Percentiles rank a stretch among this genome's conserved stretches.
Conservation (phyloP, 495 filamentous ascomycete species). For the Tuber aestivum region DNA sequence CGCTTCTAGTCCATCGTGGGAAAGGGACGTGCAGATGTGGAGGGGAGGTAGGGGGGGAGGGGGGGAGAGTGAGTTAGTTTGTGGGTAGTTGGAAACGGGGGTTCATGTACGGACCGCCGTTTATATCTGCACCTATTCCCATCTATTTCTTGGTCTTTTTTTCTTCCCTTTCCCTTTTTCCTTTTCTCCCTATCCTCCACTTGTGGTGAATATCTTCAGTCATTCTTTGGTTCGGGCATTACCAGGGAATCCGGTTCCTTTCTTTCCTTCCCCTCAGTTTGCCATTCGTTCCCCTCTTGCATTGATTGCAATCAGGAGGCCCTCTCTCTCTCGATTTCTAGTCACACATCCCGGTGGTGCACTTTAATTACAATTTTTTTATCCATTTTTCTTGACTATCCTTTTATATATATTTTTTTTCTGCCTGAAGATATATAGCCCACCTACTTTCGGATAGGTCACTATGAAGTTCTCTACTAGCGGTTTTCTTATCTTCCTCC, state of each 20-base stretch:
- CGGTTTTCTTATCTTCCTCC: constrained; percentile 12
- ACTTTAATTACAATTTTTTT: constrained; percentile 20
- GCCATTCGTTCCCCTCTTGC: constrained; percentile 32
- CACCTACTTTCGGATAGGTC: constrained; percentile 2
- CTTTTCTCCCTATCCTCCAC: constrained; percentile 8
- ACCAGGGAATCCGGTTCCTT: constrained; percentile 14
- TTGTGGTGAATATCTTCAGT: constrained; percentile 11
- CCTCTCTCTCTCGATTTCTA: constrained; percentile 18
- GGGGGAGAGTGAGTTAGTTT: not conserved
- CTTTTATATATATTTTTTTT: constrained; percentile 14
- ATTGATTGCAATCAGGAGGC: constrained; percentile 23
- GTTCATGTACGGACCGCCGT: not conserved
- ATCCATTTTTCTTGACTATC: not conserved
- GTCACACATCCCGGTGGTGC: constrained; percentile 19
- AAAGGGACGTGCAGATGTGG: constrained; percentile 13
- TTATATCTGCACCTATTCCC: constrained; percentile 30
- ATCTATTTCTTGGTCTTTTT: constrained; percentile 8
- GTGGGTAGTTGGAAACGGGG: not conserved
- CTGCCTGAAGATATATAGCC: not conserved
- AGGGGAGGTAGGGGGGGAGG: not conserved
- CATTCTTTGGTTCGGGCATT: constrained; percentile 18
- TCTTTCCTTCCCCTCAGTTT: constrained; percentile 12
- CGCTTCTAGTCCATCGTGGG: not conserved
- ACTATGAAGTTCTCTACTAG: constrained; percentile 24
- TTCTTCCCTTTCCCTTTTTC: constrained; percentile 8